Conservation (phyloP, 352 stramenopile genomes). For the Globisporangium barbulae region DNA sequence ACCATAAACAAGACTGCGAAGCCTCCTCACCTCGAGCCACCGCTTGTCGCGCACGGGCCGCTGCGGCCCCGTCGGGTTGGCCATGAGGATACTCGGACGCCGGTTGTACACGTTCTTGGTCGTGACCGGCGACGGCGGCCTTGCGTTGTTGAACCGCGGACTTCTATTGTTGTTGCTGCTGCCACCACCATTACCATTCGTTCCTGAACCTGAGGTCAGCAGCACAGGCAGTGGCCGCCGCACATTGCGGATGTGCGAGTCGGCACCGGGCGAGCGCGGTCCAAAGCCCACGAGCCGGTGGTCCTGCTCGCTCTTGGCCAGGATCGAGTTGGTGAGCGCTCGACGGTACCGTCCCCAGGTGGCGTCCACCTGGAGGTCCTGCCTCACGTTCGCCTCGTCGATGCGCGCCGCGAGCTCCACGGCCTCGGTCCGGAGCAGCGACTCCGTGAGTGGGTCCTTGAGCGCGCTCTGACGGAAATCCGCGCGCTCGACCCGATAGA, state of each 20-base stretch:
- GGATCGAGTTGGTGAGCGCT: slow-evolving; percentile 32
- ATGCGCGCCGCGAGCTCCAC: slow-evolving; percentile 35
- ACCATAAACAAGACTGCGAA: not conserved
- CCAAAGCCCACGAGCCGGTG: slow-evolving; percentile 38
- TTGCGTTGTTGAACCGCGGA: slow-evolving; percentile 2
- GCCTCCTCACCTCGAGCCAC: slow-evolving; percentile 30
- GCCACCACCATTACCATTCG: not conserved
- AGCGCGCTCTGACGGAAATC: slow-evolving; percentile 66
- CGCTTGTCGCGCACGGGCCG: slow-evolving; percentile 25
- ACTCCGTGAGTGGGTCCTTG: slow-evolving; percentile 50
- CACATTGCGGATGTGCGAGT: slow-evolving; percentile 14
- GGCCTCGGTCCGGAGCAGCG: slow-evolving; percentile 40
- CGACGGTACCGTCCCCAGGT: slow-evolving; percentile 57
- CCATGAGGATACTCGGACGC: slow-evolving; percentile 15
- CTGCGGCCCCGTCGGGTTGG: slow-evolving; percentile 13
- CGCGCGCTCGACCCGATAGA: slow-evolving; percentile 67
- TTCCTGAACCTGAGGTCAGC: not conserved
- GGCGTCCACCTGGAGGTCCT: slow-evolving; percentile 43
- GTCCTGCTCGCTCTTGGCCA: slow-evolving; percentile 33
- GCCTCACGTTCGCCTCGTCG: slow-evolving; percentile 33
- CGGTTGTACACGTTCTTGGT: slow-evolving; percentile 3
- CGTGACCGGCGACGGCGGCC: not conserved
- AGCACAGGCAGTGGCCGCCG: slow-evolving; percentile 6
- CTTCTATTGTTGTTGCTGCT: slow-evolving; percentile 2
- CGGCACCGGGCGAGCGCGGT: slow-evolving; percentile 22